Evolutionary conservation across 345 rosid genomes (phyloP), one percentile per base, ranked within the genome.

Genomic region (Camelina hispida): DNA sequence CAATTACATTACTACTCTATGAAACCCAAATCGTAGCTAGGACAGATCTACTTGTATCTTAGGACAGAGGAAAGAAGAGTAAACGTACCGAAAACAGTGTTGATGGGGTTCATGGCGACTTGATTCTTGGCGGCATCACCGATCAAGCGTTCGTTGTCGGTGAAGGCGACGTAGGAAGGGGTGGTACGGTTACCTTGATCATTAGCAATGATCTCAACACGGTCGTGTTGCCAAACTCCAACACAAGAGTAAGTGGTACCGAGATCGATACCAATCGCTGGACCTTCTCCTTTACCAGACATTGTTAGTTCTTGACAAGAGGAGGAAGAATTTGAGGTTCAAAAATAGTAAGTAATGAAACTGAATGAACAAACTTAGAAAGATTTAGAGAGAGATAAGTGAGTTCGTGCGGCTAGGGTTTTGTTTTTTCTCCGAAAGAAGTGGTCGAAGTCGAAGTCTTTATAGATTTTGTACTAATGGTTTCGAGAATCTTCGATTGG

Each of bases 61-160:
- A 23, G 9, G 16, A 4, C 4, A 56, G 18, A 32, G 13, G 44
- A 44, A n/a, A n/a, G n/a, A n/a, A n/a, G n/a, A n/a, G n/a, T n/a
- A n/a, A 1, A 68, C 87, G 69, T 78, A 86, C 88, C 87, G 59
- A 86, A 87, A 44, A 87, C 86, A 17, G 88, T 85, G 81, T 87
- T 87, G 15, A 53, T 62, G 0, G 91, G 91, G 58, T 87, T 85
- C 87, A 85, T 84, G 65, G 89, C 89, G 15, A 86, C 89, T 62
- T 86, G 89, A 53, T 86, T 86, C 88, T 88, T 84, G 1, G 87
- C 85, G 3, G 91, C 87, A 43, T 85, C 89, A 15, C 92, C 88
- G 9, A 87, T 87, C 81, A 86, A 66, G 44, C 89, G 83, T 69
- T 85, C 86, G 5, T 78, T 71, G n/a, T 87, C 89, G 0, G 85